Conservation (phyloP, 2,329 filamentous ascomycete genomes). For the Metarhizium rileyi region DNA sequence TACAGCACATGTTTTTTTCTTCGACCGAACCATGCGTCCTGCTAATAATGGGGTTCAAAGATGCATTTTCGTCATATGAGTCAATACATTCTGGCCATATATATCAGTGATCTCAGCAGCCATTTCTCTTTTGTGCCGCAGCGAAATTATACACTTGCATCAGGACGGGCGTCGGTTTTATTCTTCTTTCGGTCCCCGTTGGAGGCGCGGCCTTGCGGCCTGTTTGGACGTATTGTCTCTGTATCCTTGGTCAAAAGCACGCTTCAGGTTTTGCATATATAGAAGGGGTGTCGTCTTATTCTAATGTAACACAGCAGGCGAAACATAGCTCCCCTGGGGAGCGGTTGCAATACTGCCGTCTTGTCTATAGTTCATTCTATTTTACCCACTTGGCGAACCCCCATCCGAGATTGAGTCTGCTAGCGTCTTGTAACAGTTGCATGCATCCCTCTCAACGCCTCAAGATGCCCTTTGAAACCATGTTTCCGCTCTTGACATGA, state of each 20-base stretch:
- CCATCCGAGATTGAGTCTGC: not conserved
- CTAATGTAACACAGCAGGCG: not conserved
- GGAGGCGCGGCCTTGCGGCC: not conserved
- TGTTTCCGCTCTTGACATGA: too few species aligned
- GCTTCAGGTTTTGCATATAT: not conserved
- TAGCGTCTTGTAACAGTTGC: not conserved
- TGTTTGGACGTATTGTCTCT: not conserved
- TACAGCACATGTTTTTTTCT: not conserved
- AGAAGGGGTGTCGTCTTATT: not conserved
- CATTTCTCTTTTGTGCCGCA: not conserved
- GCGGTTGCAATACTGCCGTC: not conserved
- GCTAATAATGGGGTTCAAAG: not conserved
- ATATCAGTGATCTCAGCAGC: not conserved
- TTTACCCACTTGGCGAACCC: not conserved
- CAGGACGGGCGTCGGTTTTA: not conserved
- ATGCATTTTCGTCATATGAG: not conserved
- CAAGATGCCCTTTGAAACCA: too few species aligned
- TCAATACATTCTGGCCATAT: not conserved
- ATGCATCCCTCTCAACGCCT: not conserved
- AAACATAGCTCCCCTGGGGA: not conserved
- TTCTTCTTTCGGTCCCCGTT: not conserved
- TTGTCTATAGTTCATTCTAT: not conserved
- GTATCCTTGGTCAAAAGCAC: not conserved
- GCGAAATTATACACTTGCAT: not conserved
- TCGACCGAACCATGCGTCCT: not conserved